Conservation (phyloP, 1,139 yeast species). For the Chernovozyma sophiae-reginae region DNA sequence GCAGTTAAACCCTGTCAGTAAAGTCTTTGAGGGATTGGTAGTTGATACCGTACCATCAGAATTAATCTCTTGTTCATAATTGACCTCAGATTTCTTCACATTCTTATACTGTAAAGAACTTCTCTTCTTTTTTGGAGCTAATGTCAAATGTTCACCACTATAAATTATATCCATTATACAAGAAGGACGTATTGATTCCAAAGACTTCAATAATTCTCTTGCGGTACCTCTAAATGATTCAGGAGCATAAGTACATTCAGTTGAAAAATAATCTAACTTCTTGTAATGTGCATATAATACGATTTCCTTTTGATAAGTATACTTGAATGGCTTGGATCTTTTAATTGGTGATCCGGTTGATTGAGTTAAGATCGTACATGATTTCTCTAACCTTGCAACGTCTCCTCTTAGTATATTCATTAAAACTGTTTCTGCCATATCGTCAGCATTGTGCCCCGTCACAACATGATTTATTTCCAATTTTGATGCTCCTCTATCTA, state of each 20-base stretch:
- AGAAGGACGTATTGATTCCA: conserved; percentile 88
- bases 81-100: conserved; percentile 14
- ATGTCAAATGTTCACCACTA: conserved; percentile 83
- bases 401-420: conserved; percentile 97
- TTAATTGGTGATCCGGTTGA: conserved; percentile 77
- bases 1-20: too few relatives aligned
- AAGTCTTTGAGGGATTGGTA: conserved; percentile 60
- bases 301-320: conserved; percentile 94
- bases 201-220: conserved; percentile 80
- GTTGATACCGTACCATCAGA: conserved; percentile 61
- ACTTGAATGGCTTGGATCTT: conserved; percentile 93
- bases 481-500: conserved; percentile 94
- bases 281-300: conserved; percentile 96
- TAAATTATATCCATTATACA: conserved; percentile 92
- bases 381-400: conserved; percentile 82
- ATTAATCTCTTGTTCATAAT: conserved; percentile 46
- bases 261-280: conserved; percentile 90
- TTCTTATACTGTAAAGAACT: conserved; percentile 27
- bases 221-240: conserved; percentile 99
- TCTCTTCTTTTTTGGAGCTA: conserved; percentile 52
- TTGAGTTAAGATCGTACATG: conserved; percentile 84
- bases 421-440: conserved; percentile 96
- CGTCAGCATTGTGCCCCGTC: conserved; percentile 99
- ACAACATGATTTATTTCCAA: conserved; percentile 86
- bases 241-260: conserved; percentile 97